Evolutionary conservation across 441 rosid species (phyloP).

Genomic region (Adansonia rubrostipa): DNA sequence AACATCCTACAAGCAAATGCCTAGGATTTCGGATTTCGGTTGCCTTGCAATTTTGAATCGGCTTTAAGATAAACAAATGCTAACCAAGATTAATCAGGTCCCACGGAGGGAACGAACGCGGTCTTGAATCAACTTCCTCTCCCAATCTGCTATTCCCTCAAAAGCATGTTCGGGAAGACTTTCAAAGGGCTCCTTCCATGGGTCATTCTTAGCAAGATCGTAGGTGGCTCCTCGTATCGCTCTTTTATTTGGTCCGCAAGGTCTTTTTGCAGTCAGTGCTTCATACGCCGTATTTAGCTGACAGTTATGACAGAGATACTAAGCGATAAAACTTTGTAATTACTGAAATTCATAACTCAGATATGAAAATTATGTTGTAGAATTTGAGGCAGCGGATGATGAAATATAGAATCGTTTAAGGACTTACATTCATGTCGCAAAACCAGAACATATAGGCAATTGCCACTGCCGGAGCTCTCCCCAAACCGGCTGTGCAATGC

Average conservation of each 20-base stretch:
- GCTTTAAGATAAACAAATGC: conserved; percentile 8
- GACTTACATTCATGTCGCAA: conserved; percentile 65
- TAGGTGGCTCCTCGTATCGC: conserved; percentile 85
- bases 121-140: conserved; percentile 79
- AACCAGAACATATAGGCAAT: conserved; percentile 88
- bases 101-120: conserved; percentile 61
- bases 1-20: conserved; percentile 13
- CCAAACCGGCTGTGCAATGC: conserved; percentile 92
- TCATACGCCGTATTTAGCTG: conserved; percentile 81
- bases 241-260: conserved; percentile 82
- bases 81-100: conserved; percentile 39
- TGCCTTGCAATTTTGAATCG: not conserved
- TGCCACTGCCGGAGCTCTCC: conserved; percentile 91
- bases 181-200: conserved; percentile 79
- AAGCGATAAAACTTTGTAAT: not conserved
- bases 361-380: not conserved
- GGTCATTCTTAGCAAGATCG: conserved; percentile 81
- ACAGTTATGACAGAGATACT: conserved; percentile 8
- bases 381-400: conserved; percentile 8
- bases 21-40: conserved; percentile 4
- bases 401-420: conserved; percentile 1
- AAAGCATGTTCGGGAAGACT: conserved; percentile 80
- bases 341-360: no score
- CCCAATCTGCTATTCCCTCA: conserved; percentile 80
- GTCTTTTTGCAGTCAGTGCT: conserved; percentile 64